Conservation (phyloP, 2,329 filamentous ascomycete genomes). For the Sporothrix pseudoabietina region DNA sequence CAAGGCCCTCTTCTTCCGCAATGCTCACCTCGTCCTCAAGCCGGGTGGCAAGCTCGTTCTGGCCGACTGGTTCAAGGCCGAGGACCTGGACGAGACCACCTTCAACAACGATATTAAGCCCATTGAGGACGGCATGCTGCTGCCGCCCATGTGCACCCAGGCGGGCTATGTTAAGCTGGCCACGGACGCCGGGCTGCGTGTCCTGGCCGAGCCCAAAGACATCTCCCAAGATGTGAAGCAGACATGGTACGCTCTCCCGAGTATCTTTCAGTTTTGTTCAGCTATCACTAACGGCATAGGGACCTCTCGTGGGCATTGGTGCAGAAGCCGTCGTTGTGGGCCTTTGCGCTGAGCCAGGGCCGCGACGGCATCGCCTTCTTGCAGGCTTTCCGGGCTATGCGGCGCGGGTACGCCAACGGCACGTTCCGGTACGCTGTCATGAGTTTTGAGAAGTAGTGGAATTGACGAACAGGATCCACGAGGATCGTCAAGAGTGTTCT, state of each 20-base stretch:
- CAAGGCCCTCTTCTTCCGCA: conserved; percentile 60
- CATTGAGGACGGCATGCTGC: conserved; percentile 63
- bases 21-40: conserved; percentile 52
- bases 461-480: not conserved
- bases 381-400: conserved; percentile 63
- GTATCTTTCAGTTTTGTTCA: not conserved
- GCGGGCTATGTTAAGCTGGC: conserved; percentile 57
- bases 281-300: conserved; percentile 43
- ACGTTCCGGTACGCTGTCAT: conserved; percentile 62
- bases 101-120: conserved; percentile 58
- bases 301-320: conserved; percentile 64
- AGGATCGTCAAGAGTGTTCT: too few relatives aligned
- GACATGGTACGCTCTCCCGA: conserved; percentile 54
- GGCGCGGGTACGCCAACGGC: conserved; percentile 60
- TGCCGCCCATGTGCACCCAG: conserved; percentile 58
- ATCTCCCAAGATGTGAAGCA: conserved; percentile 61
- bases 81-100: conserved; percentile 48
- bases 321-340: conserved; percentile 62
- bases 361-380: conserved; percentile 62
- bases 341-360: conserved; percentile 62
- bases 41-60: conserved; percentile 56
- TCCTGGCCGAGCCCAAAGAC: conserved; percentile 53
- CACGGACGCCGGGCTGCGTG: conserved; percentile 50
- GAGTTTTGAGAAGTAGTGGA: conserved; percentile 53
- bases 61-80: conserved; percentile 64